phyloP scores from a whole-genome alignment of 1,284 basidiomycete genomes.

The Trametes polyzona region DNA sequence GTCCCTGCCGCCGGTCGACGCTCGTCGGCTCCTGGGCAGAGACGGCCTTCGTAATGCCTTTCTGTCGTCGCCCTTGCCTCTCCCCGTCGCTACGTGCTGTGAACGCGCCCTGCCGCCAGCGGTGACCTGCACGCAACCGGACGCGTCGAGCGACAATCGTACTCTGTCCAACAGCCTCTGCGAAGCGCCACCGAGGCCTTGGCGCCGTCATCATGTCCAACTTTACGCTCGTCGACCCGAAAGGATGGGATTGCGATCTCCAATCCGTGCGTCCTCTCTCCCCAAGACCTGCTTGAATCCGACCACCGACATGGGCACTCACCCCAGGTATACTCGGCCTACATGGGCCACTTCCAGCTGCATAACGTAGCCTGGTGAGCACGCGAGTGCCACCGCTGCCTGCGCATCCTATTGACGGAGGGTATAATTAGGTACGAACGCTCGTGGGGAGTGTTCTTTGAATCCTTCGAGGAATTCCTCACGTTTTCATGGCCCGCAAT shows the following conservation, averaged over 20 bases:
- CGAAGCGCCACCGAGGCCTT: slow-evolving; percentile 17
- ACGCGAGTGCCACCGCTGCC: not conserved
- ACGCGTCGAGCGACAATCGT: no score
- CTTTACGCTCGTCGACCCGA: slow-evolving; percentile 75
- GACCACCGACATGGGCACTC: not conserved
- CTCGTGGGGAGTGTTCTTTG: slow-evolving; percentile 82
- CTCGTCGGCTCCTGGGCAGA: slow-evolving; percentile 4
- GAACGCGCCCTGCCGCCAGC: not conserved
- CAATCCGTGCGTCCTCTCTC: slow-evolving; percentile 62
- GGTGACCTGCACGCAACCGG: not conserved
- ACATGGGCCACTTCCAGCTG: slow-evolving; percentile 82
- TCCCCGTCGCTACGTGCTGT: not conserved
- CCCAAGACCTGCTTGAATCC: not conserved
- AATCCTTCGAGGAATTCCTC: slow-evolving; percentile 81
- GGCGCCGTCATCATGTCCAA: slow-evolving; percentile 53
- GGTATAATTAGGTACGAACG: slow-evolving; percentile 67
- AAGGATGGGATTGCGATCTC: slow-evolving; percentile 83
- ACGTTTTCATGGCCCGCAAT: slow-evolving; percentile 87
- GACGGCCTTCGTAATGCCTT: not conserved
- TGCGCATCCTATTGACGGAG: not conserved
- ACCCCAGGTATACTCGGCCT: slow-evolving; percentile 77
- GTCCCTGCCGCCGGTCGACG: slow-evolving; percentile 9
- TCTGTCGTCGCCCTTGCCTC: not conserved
- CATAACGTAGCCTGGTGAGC: slow-evolving; percentile 72
- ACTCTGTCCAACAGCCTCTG: not conserved